Evolutionary conservation across 805 yeast genomes (phyloP).

Genomic region (Nematodospora valgi): DNA sequence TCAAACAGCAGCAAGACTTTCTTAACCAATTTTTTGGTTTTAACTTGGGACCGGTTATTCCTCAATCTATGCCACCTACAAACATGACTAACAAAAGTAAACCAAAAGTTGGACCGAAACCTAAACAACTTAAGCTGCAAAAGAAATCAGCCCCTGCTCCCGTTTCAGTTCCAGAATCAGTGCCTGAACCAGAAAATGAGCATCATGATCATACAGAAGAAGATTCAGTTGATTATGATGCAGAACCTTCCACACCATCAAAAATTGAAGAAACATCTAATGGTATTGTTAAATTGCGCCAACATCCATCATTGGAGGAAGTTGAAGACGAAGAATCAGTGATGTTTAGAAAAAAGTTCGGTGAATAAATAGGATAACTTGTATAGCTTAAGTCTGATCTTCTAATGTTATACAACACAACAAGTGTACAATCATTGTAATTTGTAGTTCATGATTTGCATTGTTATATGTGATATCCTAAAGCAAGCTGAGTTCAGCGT

Average conservation of each 20-base stretch:
- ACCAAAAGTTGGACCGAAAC: constrained; percentile 9
- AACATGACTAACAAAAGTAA: background rate
- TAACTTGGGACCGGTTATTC: constrained; percentile 2
- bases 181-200: constrained; percentile 10
- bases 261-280: background rate
- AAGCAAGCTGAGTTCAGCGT: no score
- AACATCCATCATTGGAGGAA: constrained; percentile 27
- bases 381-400: background rate
- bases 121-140: constrained; percentile 4
- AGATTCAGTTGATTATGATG: constrained; percentile 5
- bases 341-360: constrained; percentile 37
- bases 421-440: no score
- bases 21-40: constrained; percentile 19
- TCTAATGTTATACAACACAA: background rate
- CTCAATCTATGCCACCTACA: no score
- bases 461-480: no score
- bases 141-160: constrained; percentile 3
- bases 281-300: constrained; percentile 1
- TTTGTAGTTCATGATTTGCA: no score
- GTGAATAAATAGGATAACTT: constrained; percentile 13
- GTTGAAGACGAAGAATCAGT: constrained; percentile 38
- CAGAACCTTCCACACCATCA: constrained; percentile 4
- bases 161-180: constrained; percentile 4
- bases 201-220: background rate
- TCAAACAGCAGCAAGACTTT: constrained; percentile 23